Base-by-base conservation (phyloP, 176 grass and related monocot genomes). In the Areca catechu region DNA sequence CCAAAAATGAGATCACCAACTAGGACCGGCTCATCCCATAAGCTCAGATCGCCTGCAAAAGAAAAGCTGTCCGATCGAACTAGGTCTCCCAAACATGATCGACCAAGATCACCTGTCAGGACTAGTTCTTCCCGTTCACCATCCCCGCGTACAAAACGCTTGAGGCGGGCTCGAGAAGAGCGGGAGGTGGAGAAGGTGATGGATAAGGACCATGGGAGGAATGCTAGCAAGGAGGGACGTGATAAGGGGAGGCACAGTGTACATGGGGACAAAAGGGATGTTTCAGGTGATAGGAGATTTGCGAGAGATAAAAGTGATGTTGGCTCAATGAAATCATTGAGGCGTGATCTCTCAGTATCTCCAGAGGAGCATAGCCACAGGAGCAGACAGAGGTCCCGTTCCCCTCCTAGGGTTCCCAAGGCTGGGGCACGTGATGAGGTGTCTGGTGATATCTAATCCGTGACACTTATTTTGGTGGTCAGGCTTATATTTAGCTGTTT, bases 401-500 rank as follows among this genome's bases (percentile, higher is more conserved):
- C 80, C n/a, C 82, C 86, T 66, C 51, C 58, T 49, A 71, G 77
- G 68, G 49, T 50, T 52, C 72, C 77, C 24, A 79, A 70, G 81
- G 74, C 37, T 60, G 65, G 50, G 50, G 64, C 63, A 65, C 72
- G 18, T 69, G 55, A 54, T 24, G 86, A 96, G 83, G 92, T 90
- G 27, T 76, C 77, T 77, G 74, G 68, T 84, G 80, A 87, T 69
- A 84, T 55, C 53, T 43, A 18, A 61, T 27, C 65, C 63, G n/a
- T 52, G 29, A 59, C 28, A 16, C 16, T 48, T 56, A 22, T 71
- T 57, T 74, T 5, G 22, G 34, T 43, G 34, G 34, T 43, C 2
- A 12, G 9, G 10, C 34, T 43, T 43, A 43, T 10, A 37, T 43
- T 43, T 10, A 43, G 34, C 34, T 12, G 34, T 3, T 43, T 43